Conservation (phyloP, 1,284 basidiomycete species). For the Apiotrichum gracile region DNA sequence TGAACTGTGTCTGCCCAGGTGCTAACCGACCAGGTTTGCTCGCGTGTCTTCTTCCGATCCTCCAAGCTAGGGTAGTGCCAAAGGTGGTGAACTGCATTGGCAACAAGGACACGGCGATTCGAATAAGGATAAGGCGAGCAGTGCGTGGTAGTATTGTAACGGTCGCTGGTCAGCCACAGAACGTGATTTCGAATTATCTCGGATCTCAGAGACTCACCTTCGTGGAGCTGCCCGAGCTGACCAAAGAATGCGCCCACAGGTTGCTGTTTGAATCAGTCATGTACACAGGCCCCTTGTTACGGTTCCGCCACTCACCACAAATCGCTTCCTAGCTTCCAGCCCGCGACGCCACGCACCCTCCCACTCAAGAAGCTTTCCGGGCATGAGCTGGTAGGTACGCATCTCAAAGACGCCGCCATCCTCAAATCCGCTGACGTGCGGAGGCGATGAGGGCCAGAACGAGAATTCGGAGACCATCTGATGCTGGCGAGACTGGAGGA, state of each 20-base stretch:
- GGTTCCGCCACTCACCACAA: constrained; percentile 52
- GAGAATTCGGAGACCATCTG: constrained; percentile 90
- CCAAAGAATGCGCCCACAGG: constrained; percentile 93
- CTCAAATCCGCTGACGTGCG: constrained; percentile 53
- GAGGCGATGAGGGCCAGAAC: constrained; percentile 83
- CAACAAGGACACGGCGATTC: no score
- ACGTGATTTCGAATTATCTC: background rate
- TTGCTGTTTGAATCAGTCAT: constrained; percentile 41
- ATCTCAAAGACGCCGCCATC: constrained; percentile 87
- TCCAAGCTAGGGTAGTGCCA: constrained; percentile 90
- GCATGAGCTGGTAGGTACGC: constrained; percentile 63
- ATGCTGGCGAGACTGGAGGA: constrained; percentile 61
- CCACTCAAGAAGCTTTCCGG: constrained; percentile 87
- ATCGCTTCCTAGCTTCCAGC: constrained; percentile 77
- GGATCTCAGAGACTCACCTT: constrained; percentile 36
- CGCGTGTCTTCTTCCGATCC: constrained; percentile 69
- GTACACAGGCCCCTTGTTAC: background rate
- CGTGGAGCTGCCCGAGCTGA: constrained; percentile 80
- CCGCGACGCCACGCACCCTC: constrained; percentile 84
- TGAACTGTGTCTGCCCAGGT: constrained; percentile 91
- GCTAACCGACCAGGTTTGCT: constrained; percentile 85
- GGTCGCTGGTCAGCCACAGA: background rate
- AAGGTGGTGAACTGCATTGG: constrained; percentile 66
- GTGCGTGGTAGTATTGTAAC: background rate
- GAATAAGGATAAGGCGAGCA: background rate